phyloP scores from a whole-genome alignment of 345 rosid species.

The Garcia nutans region DNA sequence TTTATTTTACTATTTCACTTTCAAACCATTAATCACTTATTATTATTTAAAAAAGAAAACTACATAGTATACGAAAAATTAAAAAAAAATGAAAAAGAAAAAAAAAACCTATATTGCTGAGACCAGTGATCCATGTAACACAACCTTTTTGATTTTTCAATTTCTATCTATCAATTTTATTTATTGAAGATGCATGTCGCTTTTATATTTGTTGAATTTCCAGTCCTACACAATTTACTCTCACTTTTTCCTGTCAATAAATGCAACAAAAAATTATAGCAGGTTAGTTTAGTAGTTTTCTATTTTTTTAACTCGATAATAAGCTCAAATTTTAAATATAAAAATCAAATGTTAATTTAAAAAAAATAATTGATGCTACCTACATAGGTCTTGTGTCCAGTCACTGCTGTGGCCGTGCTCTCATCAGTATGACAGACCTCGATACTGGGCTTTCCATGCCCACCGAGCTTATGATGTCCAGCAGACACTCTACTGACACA shows the following conservation, averaged over 20 bases:
- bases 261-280: neutral
- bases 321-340: no score
- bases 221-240: conserved; percentile 16
- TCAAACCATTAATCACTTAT: neutral
- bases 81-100: neutral
- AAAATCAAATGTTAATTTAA: no score
- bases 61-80: neutral
- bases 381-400: no score
- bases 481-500: no score
- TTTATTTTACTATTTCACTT: neutral
- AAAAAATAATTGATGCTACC: no score
- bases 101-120: conserved; percentile 31
- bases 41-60: neutral
- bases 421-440: no score
- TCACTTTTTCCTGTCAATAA: conserved; percentile 8
- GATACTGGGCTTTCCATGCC: no score
- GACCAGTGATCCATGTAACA: conserved; percentile 35
- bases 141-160: conserved; percentile 31
- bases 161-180: conserved; percentile 22
- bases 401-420: no score
- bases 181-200: conserved; percentile 28
- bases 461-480: no score
- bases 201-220: conserved; percentile 30
- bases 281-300: no score
- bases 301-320: no score